Conservation (phyloP, 139 green algal species). For the Yamagishiella unicocca region DNA sequence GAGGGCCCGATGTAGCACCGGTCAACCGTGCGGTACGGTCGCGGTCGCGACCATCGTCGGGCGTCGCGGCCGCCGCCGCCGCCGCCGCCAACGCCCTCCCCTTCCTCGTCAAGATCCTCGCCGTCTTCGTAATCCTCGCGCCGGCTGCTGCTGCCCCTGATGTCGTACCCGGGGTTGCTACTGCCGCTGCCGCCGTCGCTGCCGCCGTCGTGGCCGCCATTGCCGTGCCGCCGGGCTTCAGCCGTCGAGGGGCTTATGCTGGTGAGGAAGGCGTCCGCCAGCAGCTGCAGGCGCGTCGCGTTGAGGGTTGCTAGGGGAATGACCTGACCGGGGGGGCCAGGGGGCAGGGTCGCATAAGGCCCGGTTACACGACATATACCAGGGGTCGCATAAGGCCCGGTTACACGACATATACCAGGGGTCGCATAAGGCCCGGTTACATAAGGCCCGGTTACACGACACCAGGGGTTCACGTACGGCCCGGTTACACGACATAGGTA, state of each 20-base stretch:
- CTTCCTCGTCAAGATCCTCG: not conserved
- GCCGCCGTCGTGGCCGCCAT: not conserved
- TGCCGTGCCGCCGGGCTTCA: not conserved
- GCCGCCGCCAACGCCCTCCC: not conserved
- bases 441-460: too few relatives aligned
- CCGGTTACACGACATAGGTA: too few relatives aligned
- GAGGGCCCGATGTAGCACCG: constrained; percentile 29
- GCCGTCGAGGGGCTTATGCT: not conserved
- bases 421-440: too few relatives aligned
- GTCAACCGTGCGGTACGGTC: not conserved
- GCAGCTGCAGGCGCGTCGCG: constrained; percentile 70
- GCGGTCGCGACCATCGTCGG: not conserved
- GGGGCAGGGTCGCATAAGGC: not conserved
- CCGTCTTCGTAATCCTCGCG: not conserved
- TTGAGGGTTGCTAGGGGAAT: constrained; percentile 82
- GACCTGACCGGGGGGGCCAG: not conserved
- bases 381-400: too few relatives aligned
- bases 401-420: too few relatives aligned
- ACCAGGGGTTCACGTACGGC: too few relatives aligned
- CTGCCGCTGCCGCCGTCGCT: not conserved
- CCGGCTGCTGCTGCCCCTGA: not conserved
- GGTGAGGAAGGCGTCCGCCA: constrained; percentile 51
- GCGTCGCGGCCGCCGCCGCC: not conserved
- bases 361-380: too few relatives aligned
- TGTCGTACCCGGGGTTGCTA: not conserved